Evolutionary conservation across 2,329 filamentous ascomycete species (phyloP).

Genomic region (Tolypocladium guangdongense): DNA sequence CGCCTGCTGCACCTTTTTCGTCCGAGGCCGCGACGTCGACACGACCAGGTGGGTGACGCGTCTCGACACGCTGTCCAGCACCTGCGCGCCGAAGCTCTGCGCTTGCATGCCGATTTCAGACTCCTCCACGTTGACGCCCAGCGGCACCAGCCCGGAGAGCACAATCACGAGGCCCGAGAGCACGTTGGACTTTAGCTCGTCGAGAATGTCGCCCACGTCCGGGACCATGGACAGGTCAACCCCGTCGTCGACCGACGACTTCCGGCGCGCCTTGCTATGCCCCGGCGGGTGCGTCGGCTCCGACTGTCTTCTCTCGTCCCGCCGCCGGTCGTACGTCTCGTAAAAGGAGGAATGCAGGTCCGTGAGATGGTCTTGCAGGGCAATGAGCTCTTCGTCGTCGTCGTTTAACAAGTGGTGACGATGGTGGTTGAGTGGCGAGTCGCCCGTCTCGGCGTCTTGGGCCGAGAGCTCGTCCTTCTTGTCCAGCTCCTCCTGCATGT

Average conservation of each 20-base stretch:
- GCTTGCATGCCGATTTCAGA: conserved; percentile 86
- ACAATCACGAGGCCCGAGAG: conserved; percentile 70
- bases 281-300: conserved; percentile 23
- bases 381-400: conserved; percentile 71
- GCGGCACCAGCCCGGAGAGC: conserved; percentile 79
- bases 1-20: conserved; percentile 83
- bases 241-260: conserved; percentile 24
- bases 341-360: conserved; percentile 73
- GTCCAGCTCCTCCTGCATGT: conserved; percentile 85
- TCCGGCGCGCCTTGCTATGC: conserved; percentile 19
- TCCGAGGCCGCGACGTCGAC: conserved; percentile 60
- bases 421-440: conserved; percentile 24
- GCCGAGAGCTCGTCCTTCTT: conserved; percentile 48
- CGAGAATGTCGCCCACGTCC: conserved; percentile 78
- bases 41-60: conserved; percentile 67
- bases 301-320: conserved; percentile 21
- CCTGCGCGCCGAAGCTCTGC: conserved; percentile 68
- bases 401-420: conserved; percentile 75
- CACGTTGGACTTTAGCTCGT: conserved; percentile 65
- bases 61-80: conserved; percentile 44
- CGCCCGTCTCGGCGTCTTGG: conserved; percentile 14
- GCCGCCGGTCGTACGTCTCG: conserved; percentile 60
- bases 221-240: conserved; percentile 51
- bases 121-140: conserved; percentile 65
- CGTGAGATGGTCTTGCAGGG: conserved; percentile 66